Evolutionary conservation across 306 rosid species (phyloP).

Genomic region (Quercus rubra): DNA sequence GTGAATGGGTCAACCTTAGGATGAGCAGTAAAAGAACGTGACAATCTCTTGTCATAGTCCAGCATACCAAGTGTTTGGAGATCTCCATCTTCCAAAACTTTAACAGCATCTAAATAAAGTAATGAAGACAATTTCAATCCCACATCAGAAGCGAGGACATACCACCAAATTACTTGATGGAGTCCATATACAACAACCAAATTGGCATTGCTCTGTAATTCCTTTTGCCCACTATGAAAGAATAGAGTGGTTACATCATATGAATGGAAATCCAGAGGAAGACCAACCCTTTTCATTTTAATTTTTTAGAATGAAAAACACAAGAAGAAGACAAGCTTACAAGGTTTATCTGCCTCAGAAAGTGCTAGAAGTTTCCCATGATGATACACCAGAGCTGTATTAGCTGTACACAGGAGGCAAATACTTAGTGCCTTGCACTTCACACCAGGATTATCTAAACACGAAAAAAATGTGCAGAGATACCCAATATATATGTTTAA

Average conservation of each 20-base stretch:
- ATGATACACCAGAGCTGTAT: conserved; percentile 88
- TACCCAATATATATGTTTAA: too few relatives aligned
- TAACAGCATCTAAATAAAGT: conserved; percentile 57
- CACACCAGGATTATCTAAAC: not conserved
- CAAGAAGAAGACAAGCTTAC: conserved; percentile 42
- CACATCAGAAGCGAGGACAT: not conserved
- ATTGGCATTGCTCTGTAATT: not conserved
- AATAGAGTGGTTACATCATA: not conserved
- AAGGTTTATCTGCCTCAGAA: conserved; percentile 87
- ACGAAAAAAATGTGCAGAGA: not conserved
- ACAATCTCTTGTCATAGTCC: conserved; percentile 91
- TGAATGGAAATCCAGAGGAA: conserved; percentile 1
- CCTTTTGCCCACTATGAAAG: conserved; percentile 8
- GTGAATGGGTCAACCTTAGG: conserved; percentile 96
- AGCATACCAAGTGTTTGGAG: conserved; percentile 85
- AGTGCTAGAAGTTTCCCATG: conserved; percentile 93
- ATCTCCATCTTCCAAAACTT: conserved; percentile 96
- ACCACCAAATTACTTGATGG: not conserved
- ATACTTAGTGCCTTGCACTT: not conserved
- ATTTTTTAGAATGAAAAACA: not conserved
- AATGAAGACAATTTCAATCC: conserved; percentile 25
- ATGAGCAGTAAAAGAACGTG: conserved; percentile 90
- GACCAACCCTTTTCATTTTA: not conserved
- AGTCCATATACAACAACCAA: not conserved
- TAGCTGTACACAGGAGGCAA: conserved; percentile 47